phyloP scores from a whole-genome alignment of 2,329 filamentous ascomycete species.

The Exserohilum rostratum region DNA sequence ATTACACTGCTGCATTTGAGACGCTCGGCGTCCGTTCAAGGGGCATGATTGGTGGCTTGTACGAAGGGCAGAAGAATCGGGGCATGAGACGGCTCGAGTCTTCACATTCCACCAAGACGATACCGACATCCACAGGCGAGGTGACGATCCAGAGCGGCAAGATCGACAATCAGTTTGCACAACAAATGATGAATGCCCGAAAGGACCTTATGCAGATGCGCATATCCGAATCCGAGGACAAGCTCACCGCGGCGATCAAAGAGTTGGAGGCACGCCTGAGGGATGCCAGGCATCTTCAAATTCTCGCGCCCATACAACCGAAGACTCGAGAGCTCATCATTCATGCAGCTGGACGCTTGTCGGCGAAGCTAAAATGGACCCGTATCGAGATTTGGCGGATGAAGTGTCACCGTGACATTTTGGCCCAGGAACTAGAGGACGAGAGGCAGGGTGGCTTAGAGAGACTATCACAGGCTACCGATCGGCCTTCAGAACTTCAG shows the following conservation, averaged over 20 bases:
- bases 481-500: slow-evolving; percentile 29
- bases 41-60: slow-evolving; percentile 81
- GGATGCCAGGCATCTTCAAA: slow-evolving; percentile 87
- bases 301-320: slow-evolving; percentile 88
- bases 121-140: slow-evolving; percentile 75
- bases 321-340: slow-evolving; percentile 86
- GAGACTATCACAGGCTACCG: slow-evolving; percentile 32
- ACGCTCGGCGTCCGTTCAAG: slow-evolving; percentile 90
- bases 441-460: slow-evolving; percentile 59
- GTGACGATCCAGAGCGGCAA: slow-evolving; percentile 74
- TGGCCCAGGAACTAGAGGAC: slow-evolving; percentile 83
- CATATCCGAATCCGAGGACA: slow-evolving; percentile 82
- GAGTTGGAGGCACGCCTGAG: slow-evolving; percentile 82
- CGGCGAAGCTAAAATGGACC: slow-evolving; percentile 92
- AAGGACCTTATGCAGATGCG: slow-evolving; percentile 82
- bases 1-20: slow-evolving; percentile 93
- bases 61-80: slow-evolving; percentile 78
- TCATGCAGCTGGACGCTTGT: slow-evolving; percentile 80
- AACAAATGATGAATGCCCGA: slow-evolving; percentile 83
- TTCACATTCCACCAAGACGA: slow-evolving; percentile 59
- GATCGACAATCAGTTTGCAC: slow-evolving; percentile 81
- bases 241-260: slow-evolving; percentile 73
- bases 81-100: slow-evolving; percentile 74
- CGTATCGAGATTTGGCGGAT: slow-evolving; percentile 91
- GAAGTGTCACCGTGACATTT: slow-evolving; percentile 87